A percentile compares a stretch with the other conserved stretches of the same genome.
Conservation (phyloP, 257 asterid genomes). For the Scutellaria baicalensis region DNA sequence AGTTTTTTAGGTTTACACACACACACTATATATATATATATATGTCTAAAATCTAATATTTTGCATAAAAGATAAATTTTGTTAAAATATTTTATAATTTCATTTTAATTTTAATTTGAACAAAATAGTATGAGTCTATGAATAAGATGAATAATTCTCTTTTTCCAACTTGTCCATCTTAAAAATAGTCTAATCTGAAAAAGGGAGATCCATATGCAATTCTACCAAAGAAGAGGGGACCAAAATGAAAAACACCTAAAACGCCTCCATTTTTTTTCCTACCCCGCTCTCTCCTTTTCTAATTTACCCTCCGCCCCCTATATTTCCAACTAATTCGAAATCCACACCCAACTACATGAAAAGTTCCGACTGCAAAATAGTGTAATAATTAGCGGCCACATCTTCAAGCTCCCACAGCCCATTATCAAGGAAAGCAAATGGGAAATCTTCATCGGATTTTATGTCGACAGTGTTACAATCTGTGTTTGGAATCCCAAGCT, state of each 20-base stretch:
- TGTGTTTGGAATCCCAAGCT: constrained; percentile 61
- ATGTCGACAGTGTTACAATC: constrained; percentile 18
- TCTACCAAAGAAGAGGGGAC: constrained; percentile 33
- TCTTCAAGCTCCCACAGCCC: constrained; percentile 82
- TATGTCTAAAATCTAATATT: no score
- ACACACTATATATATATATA: no score
- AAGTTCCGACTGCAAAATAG: constrained; percentile 60
- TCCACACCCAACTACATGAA: constrained; percentile 40
- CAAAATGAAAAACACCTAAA: constrained; percentile 30
- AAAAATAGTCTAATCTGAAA: constrained; percentile 21
- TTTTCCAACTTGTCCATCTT: constrained; percentile 6
- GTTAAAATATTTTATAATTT: no score
- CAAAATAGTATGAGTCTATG: not conserved
- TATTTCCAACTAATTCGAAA: constrained; percentile 14
- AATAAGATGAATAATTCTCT: not conserved
- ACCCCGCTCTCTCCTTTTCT: not conserved
- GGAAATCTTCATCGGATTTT: constrained; percentile 10
- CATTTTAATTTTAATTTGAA: no score
- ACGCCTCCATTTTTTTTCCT: constrained; percentile 19
- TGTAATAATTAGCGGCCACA: constrained; percentile 56
- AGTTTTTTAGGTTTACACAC: no score
- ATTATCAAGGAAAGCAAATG: constrained; percentile 25
- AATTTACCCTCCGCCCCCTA: constrained; percentile 19
- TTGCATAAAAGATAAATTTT: no score
- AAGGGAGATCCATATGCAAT: constrained; percentile 16